These are phyloP conservation scores for Fonsecaea pugnacius DNA, from an alignment of 2,329 filamentous ascomycete species.

Conservation along the genomic window DNA sequence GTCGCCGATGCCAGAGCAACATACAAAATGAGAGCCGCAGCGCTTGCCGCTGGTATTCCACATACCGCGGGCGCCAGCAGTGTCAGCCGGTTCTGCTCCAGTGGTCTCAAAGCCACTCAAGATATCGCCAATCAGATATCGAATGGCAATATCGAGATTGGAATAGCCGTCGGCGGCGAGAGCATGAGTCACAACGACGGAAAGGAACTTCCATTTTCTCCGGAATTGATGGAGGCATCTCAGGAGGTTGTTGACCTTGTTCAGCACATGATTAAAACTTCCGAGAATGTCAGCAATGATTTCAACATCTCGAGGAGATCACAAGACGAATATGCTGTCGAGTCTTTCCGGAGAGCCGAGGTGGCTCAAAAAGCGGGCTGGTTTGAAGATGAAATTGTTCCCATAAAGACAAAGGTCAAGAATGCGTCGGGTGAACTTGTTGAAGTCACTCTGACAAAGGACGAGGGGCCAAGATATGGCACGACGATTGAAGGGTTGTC, in stretches of 20 bases:
- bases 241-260: conserved; percentile 84
- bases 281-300: conserved; percentile 90
- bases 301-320: conserved; percentile 79
- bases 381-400: conserved; percentile 93
- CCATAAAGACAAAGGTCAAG: conserved; percentile 80
- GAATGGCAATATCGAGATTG: conserved; percentile 79
- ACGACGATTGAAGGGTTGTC: conserved; percentile 80
- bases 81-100: conserved; percentile 96
- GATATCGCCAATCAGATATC: conserved; percentile 90
- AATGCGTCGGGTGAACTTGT: conserved; percentile 77
- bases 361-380: conserved; percentile 85
- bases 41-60: conserved; percentile 89
- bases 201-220: conserved; percentile 77
- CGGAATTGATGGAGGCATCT: conserved; percentile 72
- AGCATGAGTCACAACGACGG: conserved; percentile 70
- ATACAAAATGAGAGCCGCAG: conserved; percentile 86
- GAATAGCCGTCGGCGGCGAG: conserved; percentile 86
- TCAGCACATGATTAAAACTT: conserved; percentile 97
- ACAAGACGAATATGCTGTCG: conserved; percentile 84
- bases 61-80: conserved; percentile 81
- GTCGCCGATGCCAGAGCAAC: conserved; percentile 83
- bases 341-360: conserved; percentile 87
- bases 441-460: conserved; percentile 76
- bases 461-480: conserved; percentile 88
- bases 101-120: conserved; percentile 90